Base-by-base conservation (phyloP, 257 asterid genomes). In the Verbena officinalis region DNA sequence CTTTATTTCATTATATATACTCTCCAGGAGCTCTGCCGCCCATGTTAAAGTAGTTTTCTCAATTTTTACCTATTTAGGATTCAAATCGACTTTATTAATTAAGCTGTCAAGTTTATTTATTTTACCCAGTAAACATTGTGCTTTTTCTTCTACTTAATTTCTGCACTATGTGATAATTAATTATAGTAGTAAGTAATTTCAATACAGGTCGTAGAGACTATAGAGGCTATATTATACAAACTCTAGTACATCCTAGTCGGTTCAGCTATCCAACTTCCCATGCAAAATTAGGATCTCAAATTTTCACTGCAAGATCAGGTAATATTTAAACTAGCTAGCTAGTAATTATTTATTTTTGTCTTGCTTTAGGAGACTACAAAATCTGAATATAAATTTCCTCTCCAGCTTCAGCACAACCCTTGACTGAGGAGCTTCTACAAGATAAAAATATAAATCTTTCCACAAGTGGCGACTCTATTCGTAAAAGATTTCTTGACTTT, bases 361-460 rank as follows among this genome's bases (percentile, higher is more conserved):
- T 11, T n/a, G 7, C 44, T 55, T 52, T 30, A 27, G 46, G 43
- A 22, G 44, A 22, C 24, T 46, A 16, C 21, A 49, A 36, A 22
- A 48, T 39, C 53, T 76, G 59, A 36, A 52, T 55, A 24, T 51
- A 16, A 27, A 36, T 60, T 69, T 72, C 64, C 73, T 23, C 77
- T 84, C 74, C 90, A 89, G 89, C 96, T 71, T 83, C 98, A 45
- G 77, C 84, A 52, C 93, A 87, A 62, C 80, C 98, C 69, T 53
- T 80, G 59, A 61, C 96, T 17, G 84, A 78, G 80, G 84, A 86
- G 65, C 75, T 83, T 21, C 82, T 84, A 71, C 88, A 82, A 46
- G 89, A 78, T 39, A 75, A 75, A 64, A 22, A 42, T 8, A 34
- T 46, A 69, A 70, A 77, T 68, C 55, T 55, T 59, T 75, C 77